Percentiles rank a stretch among this genome's conserved stretches.
These are phyloP conservation scores for Rubus idaeus DNA, from an alignment of 306 rosid genomes.

Conservation along the genomic window DNA sequence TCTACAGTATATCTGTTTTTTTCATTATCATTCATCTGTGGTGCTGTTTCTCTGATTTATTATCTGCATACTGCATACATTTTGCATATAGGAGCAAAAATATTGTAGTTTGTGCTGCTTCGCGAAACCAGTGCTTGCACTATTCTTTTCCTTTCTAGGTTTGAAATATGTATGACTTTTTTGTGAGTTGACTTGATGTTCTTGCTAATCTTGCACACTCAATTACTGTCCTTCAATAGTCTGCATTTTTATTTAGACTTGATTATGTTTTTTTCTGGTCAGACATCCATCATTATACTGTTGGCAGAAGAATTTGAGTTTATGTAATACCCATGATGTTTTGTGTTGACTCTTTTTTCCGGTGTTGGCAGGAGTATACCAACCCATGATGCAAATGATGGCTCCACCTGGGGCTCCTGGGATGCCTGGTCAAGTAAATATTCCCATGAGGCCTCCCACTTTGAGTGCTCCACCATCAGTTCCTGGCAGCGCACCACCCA, in stretches of 20 bases:
- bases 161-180: no score
- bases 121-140: neutral
- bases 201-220: neutral
- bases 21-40: neutral
- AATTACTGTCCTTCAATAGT: neutral
- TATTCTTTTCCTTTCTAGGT: no score
- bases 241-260: neutral
- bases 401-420: constrained; percentile 50
- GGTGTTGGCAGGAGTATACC: constrained; percentile 28
- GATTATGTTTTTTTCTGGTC: neutral
- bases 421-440: constrained; percentile 39
- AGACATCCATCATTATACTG: neutral
- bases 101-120: neutral
- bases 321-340: neutral
- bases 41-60: neutral
- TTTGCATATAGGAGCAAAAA: neutral
- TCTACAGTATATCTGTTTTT: neutral
- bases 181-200: neutral
- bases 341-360: neutral
- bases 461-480: constrained; percentile 30
- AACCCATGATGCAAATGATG: constrained; percentile 47
- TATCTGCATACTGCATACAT: neutral
- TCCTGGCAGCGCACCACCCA: constrained; percentile 40
- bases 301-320: neutral
- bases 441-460: constrained; percentile 42